Base-by-base conservation (phyloP, 2,329 filamentous ascomycete species). In the Pyrenochaeta sp. region DNA sequence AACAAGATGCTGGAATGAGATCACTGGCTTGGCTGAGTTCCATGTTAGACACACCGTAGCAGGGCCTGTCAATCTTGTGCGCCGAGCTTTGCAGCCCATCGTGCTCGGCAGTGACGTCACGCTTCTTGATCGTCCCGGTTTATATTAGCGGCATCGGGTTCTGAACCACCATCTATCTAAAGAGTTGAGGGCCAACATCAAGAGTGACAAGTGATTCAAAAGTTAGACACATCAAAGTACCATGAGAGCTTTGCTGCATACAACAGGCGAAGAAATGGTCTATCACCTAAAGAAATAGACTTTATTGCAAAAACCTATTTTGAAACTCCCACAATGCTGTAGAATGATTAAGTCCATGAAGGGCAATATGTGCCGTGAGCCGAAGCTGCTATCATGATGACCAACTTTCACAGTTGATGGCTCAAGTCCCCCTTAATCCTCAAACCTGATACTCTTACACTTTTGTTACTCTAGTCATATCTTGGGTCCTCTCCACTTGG, bases 401-500 rank as follows among this genome's bases (percentile, higher is more conserved):
- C 32, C 32, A 15, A 10, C 7, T 36, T 36, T 36, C 12, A 9
- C 32, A 36, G 12, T 36, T 13, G 9, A 13, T 13, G 32, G 32
- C 32, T 13, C 10, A 19, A 19, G 4, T n/a, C 36, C 15, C 36
- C 36, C 36, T 19, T 4, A n/a, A n/a, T 13, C 36, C 15, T 19
- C 43, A 22, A 1, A 37, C 27, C 46, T 34, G 25, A 48, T 61
- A 53, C 37, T 46, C 30, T 43, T 61, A 61, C 54, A 61, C 42
- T 52, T 43, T 54, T 43, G 28, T 6, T 15, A 44, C 42, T 32
- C 64, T 67, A 71, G 50, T 69, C 65, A 50, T 71, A 71, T 1
- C 67, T 62, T 8, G 65, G 68, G 39, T 71, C 65, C 50, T 67
- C 68, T 19, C 67, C 68, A 36, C 67, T 68, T n/a, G 68, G 65